Evolutionary conservation across 2,329 filamentous ascomycete species (phyloP), one percentile per base, ranked within the genome.

Genomic region (Colletotrichum tropicicola): DNA sequence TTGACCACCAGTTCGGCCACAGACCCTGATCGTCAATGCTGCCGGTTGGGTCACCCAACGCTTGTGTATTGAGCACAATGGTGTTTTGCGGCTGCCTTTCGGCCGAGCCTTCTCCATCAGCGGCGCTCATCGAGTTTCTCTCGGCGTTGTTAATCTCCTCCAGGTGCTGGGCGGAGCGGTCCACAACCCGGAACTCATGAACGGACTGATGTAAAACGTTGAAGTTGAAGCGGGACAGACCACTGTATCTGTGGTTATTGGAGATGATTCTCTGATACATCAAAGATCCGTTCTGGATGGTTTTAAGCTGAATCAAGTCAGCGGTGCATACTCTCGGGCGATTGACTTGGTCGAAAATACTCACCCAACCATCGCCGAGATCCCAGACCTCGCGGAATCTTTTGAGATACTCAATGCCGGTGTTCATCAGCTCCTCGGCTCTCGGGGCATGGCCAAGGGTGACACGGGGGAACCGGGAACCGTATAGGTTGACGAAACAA

Each of bases 401-500:
- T 8, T 70, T 63, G 32, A 75, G 58, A 47, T 75, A 75, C 9
- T 70, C 66, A 17, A 72, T 57, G 27, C 72, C 73, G 56, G 70
- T 68, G 6, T 70, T 63, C 52, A 72, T 64, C 17, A 62, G 59
- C 44, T 68, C 63, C 13, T 69, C 65, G 4, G 72, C 69, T 5
- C 53, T 59, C 1, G 67, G 66, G 51, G 75, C 78, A 12, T 75
- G 68, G 1, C 72, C 70, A 1, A 78, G 66, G 61, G 81, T 82
- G 75, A 82, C 82, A 2, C 71, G 71, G 0, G 81, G 81, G 25
- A 81, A 83, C 4, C 70, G 56, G 4, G 71, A 73, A 2, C 79
- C 72, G 60, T 82, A 82, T 0, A 79, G 65, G 25, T 80, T 82
- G 51, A 82, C 73, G 4, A 78, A 79, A 2, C 78, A 79, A 0